Conservation (phyloP, 1,139 yeast genomes). For the Scheffersomyces insectosa region DNA sequence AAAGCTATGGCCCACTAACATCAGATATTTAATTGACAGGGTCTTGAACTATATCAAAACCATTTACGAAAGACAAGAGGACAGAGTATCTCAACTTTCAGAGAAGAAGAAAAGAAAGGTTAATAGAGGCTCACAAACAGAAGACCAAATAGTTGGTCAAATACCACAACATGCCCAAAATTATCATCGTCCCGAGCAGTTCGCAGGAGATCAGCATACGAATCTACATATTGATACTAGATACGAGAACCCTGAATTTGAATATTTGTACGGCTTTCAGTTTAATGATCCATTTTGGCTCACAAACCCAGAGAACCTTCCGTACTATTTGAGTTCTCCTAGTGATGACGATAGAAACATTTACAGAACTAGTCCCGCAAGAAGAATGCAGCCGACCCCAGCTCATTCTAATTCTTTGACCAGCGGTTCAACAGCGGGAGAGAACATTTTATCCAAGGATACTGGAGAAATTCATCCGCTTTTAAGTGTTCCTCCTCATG, state of each 20-base stretch:
- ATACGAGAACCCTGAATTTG: constrained; percentile 10
- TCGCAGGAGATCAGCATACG: no score
- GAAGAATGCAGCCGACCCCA: background rate
- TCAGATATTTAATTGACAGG: constrained; percentile 33
- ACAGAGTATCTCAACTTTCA: background rate
- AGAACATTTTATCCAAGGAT: no score
- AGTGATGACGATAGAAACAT: constrained; percentile 24
- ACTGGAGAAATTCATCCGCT: no score
- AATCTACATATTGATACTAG: background rate
- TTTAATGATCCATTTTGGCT: constrained; percentile 47
- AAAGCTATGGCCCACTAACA: constrained; percentile 41
- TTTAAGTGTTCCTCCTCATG: background rate
- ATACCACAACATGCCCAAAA: no score
- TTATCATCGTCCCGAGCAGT: no score
- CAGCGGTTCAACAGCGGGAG: no score
- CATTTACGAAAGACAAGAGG: constrained; percentile 25
- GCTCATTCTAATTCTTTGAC: no score
- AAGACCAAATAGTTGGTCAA: no score
- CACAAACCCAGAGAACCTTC: constrained; percentile 42
- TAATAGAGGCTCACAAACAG: no score
- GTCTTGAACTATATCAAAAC: constrained; percentile 30
- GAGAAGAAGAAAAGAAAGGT: constrained; percentile 2
- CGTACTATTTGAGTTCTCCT: constrained; percentile 39
- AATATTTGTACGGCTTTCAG: constrained; percentile 28
- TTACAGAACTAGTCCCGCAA: background rate